Evolutionary conservation across 2,329 filamentous ascomycete genomes (phyloP), one percentile per base, ranked within the genome.

Genomic region (Chrysosporium keratinophilum): DNA sequence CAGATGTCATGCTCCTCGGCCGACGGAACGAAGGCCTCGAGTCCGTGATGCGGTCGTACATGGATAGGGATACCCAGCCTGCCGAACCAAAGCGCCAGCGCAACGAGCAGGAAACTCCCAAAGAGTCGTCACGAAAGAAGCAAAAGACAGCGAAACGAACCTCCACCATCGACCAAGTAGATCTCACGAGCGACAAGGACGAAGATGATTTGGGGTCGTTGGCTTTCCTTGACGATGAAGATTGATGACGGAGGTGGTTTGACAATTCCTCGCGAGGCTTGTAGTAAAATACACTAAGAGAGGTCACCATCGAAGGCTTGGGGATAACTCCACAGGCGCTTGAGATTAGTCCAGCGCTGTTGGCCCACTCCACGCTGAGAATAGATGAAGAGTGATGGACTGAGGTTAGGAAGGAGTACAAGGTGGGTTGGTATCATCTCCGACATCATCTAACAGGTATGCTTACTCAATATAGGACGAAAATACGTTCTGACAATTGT

Each of bases 1-100:
- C 90, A 50, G 93, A 98, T 66, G 90, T 97, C 11, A 74, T 97
- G 63, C 78, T 98, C 6, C 79, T 98, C 31, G 84, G 88, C 23
- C 77, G 93, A 57, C 82, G 91, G 56, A 98, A 97, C 62, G 86
- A 90, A 54, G 88, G 89, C 15, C 71, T 98, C 17, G 82, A 90
- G 61, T 77, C 77, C 14, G 82, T 97, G 34, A 77, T 98, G 65
- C 64, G 62, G 10, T 62, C 67, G 5, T 72, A 69, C 49, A 57
- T 67, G 14, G 67, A 68, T 48, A 65, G 67, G 19, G 46, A 56
- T 37, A 31, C 34, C 15, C 15, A 33, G 15, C 23, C 39, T 1
- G 17, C 31, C 31, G 23, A 23, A 34, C 28, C 17, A 17, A 23
- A 41, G 1, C 12, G 31, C 6, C 47, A 33, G 12, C 39, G 44